These are phyloP conservation scores for Trichoderma harzianum DNA, from an alignment of 2,329 filamentous ascomycete species.

Conservation along the genomic window DNA sequence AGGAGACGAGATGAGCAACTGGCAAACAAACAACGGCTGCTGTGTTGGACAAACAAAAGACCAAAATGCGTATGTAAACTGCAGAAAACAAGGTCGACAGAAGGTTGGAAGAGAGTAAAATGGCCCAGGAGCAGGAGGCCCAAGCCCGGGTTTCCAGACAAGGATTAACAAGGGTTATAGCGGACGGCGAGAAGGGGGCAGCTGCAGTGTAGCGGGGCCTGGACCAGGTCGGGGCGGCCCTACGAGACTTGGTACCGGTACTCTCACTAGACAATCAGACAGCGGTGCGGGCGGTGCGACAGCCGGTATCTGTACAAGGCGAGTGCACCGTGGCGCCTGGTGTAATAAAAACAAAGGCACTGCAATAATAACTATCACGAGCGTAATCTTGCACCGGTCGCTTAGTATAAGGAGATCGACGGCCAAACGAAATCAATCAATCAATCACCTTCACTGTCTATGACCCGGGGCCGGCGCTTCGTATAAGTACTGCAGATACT, in stretches of 20 bases:
- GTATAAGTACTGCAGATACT: neutral
- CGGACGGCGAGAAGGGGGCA: slow-evolving; percentile 14
- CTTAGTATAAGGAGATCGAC: slow-evolving; percentile 14
- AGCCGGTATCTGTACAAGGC: neutral
- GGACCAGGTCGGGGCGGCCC: slow-evolving; percentile 8
- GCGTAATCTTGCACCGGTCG: slow-evolving; percentile 13
- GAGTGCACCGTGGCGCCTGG: neutral
- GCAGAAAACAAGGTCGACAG: neutral
- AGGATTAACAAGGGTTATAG: slow-evolving; percentile 16
- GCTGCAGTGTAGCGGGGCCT: slow-evolving; percentile 8
- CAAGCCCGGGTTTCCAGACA: slow-evolving; percentile 4
- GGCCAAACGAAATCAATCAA: neutral
- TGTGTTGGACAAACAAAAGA: neutral
- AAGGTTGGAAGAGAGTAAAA: slow-evolving; percentile 14
- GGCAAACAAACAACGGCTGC: neutral
- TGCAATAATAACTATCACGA: slow-evolving; percentile 11
- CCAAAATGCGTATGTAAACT: neutral
- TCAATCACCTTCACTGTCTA: neutral
- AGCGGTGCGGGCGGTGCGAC: neutral
- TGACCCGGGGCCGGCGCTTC: neutral
- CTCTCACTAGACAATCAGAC: neutral
- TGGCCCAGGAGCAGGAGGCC: slow-evolving; percentile 14
- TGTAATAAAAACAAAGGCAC: slow-evolving; percentile 8
- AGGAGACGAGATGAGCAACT: neutral
- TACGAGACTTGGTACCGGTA: neutral